Percentiles rank a stretch among this genome's conserved stretches.
Evolutionary conservation across 208 protist species (phyloP).

Genomic region (Leishmania turanica): DNA sequence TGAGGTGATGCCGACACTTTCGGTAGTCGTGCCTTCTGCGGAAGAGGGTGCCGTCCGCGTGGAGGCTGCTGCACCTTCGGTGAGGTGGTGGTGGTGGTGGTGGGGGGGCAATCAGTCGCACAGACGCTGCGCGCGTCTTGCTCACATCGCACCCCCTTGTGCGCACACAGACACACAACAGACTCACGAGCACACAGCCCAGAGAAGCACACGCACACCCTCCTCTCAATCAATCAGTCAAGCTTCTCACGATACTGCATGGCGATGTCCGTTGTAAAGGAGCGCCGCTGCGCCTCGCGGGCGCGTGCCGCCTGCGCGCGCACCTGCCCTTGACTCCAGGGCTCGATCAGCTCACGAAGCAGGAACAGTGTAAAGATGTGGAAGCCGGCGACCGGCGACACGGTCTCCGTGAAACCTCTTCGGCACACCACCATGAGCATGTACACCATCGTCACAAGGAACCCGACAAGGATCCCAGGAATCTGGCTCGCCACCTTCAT

Average conservation of each 20-base stretch:
- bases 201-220: constrained; percentile 2
- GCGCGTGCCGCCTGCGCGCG: constrained; percentile 11
- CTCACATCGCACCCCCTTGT: too few species aligned
- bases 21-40: too few species aligned
- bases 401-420: constrained; percentile 34
- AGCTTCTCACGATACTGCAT: constrained; percentile 66
- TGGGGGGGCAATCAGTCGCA: too few species aligned
- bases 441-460: constrained; percentile 48
- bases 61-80: too few species aligned
- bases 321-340: constrained; percentile 36
- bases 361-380: constrained; percentile 64
- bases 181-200: neutral
- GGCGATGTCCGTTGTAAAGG: constrained; percentile 67
- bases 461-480: constrained; percentile 59
- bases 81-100: too few species aligned
- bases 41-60: too few species aligned
- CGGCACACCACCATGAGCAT: constrained; percentile 46
- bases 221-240: constrained; percentile 35
- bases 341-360: constrained; percentile 52
- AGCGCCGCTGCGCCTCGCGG: constrained; percentile 29
- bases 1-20: too few species aligned
- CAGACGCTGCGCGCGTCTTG: too few species aligned
- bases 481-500: constrained; percentile 37
- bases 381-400: constrained; percentile 70
- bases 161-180: too few species aligned